These are phyloP conservation scores for Hypoxylon lienhwacheense DNA, from an alignment of 495 filamentous ascomycete species.

Conservation along the genomic window DNA sequence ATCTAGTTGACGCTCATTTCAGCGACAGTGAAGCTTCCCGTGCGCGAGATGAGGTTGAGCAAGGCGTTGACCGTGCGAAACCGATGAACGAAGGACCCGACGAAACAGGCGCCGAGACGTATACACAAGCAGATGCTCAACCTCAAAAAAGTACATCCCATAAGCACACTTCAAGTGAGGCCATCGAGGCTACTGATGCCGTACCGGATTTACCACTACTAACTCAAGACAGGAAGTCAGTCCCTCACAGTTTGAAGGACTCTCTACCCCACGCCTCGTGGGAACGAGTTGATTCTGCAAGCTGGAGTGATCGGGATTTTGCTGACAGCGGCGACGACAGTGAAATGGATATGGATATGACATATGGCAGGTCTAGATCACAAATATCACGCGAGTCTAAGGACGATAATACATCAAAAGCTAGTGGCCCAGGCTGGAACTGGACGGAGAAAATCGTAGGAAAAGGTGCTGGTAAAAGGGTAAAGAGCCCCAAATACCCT, in stretches of 20 bases:
- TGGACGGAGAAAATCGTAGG: constrained; percentile 62
- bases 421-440: constrained; percentile 49
- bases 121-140: constrained; percentile 22
- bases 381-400: background rate
- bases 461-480: constrained; percentile 41
- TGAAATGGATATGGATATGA: constrained; percentile 41
- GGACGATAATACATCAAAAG: constrained; percentile 15
- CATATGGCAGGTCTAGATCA: constrained; percentile 22
- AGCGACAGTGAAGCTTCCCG: constrained; percentile 63
- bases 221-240: constrained; percentile 22
- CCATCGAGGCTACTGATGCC: constrained; percentile 43
- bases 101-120: constrained; percentile 45
- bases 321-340: constrained; percentile 54
- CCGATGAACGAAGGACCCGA: constrained; percentile 39
- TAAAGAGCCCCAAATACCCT: constrained; percentile 6
- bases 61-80: constrained; percentile 47
- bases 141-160: constrained; percentile 10
- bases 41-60: constrained; percentile 59
- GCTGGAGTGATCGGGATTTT: constrained; percentile 59
- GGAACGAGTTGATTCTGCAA: constrained; percentile 45
- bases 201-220: constrained; percentile 41
- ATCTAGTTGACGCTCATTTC: constrained; percentile 92
- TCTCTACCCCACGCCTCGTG: constrained; percentile 34
- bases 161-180: constrained; percentile 43
- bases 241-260: constrained; percentile 33